Evolutionary conservation across 257 asterid species (phyloP).

Genomic region (Nicotiana otophora): DNA sequence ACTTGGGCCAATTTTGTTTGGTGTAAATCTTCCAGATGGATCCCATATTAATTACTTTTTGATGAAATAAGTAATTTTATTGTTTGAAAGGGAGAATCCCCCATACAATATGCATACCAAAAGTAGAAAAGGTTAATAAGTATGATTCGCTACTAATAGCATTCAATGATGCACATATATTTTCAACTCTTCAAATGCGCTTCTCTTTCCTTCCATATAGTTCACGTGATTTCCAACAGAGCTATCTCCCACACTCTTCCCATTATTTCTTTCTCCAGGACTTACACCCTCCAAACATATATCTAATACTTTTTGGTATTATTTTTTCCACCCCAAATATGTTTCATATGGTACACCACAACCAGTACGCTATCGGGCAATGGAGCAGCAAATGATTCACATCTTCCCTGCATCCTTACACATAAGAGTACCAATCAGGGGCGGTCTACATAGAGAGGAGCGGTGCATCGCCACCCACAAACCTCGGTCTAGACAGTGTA

Average conservation of each 20-base stretch:
- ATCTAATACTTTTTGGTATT: not conserved
- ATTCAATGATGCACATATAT: not conserved
- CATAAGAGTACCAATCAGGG: not conserved
- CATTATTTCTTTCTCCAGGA: not conserved
- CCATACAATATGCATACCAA: not conserved
- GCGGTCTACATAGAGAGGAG: no score
- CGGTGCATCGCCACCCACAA: no score
- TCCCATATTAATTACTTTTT: conserved; percentile 1
- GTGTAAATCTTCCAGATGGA: not conserved
- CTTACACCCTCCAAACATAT: not conserved
- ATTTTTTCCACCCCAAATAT: not conserved
- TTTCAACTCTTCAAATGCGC: not conserved
- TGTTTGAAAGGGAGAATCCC: not conserved
- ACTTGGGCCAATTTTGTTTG: not conserved
- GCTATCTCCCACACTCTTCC: not conserved
- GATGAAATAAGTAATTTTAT: not conserved
- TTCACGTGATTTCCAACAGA: not conserved
- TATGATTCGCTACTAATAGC: not conserved
- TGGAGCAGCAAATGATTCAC: conserved; percentile 4
- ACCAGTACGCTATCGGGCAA: not conserved
- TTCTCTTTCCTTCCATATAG: not conserved
- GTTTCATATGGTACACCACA: conserved; percentile 1
- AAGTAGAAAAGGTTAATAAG: not conserved
- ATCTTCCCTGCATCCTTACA: conserved; percentile 1
- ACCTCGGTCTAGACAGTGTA: no score